These are phyloP conservation scores for Spergularia azorica DNA, from an alignment of 179 eudicot species.

Conservation along the genomic window DNA sequence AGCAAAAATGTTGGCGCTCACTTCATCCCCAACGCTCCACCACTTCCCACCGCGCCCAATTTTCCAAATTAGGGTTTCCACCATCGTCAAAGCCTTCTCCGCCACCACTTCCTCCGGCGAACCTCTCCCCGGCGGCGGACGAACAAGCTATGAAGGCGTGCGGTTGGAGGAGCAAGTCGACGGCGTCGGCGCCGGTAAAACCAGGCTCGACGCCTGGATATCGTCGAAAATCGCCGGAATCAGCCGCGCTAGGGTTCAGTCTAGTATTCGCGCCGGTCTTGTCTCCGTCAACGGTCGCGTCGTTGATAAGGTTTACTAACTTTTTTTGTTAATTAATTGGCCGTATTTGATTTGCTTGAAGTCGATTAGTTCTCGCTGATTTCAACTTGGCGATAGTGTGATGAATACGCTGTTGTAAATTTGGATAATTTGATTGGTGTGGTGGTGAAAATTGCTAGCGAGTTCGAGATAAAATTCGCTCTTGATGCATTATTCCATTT, in stretches of 20 bases:
- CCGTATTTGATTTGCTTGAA: too few species aligned
- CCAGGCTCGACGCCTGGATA: conserved; percentile 82
- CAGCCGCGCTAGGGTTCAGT: conserved; percentile 89
- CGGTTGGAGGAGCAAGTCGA: conserved; percentile 60
- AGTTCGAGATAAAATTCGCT: neutral
- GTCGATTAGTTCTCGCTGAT: too few species aligned
- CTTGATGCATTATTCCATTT: too few species aligned
- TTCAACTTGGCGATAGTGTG: too few species aligned
- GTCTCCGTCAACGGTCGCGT: conserved; percentile 78
- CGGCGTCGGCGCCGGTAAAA: conserved; percentile 36
- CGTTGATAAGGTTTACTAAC: conserved; percentile 61
- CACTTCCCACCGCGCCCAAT: conserved; percentile 38
- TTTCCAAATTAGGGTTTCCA: conserved; percentile 32
- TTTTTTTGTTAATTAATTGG: neutral
- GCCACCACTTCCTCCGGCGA: conserved; percentile 14
- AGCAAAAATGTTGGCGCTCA: conserved; percentile 26
- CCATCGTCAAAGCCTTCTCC: conserved; percentile 37
- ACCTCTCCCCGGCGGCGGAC: conserved; percentile 16
- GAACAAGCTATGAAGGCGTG: conserved; percentile 61
- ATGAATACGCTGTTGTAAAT: too few species aligned
- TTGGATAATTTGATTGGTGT: neutral
- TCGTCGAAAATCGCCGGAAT: conserved; percentile 72
- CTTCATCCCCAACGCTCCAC: conserved; percentile 26
- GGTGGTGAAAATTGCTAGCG: neutral
- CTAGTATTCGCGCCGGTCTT: conserved; percentile 80